Evolutionary conservation across 257 asterid species (phyloP), one percentile per base, ranked within the genome.

Genomic region (Nyctanthes arbortristis): DNA sequence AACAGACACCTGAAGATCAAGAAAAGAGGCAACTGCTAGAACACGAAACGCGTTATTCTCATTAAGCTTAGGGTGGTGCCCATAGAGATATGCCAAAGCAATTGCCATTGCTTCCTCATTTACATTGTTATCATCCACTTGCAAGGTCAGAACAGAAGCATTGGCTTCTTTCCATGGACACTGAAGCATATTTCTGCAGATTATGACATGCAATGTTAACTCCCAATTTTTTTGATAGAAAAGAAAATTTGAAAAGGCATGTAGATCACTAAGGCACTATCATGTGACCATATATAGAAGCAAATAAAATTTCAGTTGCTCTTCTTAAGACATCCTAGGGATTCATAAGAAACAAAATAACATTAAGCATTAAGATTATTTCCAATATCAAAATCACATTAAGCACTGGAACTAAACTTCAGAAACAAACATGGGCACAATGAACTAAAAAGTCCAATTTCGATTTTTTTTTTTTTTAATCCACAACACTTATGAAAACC

Each of bases 111-210:
- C 95, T 79, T 91, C 97, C 66, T 85, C 84, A 56, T 89, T 86
- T 25, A 94, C 96, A 81, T 94, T 91, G 64, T 78, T 85, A 73
- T 94, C 99, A 76, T 94, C 99, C 75, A 94, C 93, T 18, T 80
- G 85, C 86, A 91, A 83, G 58, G 86, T 91, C 88, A 94, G 80
- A 55, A 87, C 76, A 32, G 95, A 90, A 45, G 97, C 88, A 73
- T 85, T 94, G 72, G 97, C 97, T 79, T 91, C 97, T 81, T 82
- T 94, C 99, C 97, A 94, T 1, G 99, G 99, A 22, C 97, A 97
- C 75, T 91, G 96, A 73, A 94, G 96, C 99, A 94, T 94, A 71
- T 85, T 94, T 85, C 99, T 94, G 84, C 74, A 78, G 71, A 69
- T 66, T 77, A 75, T 57, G 28, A 67, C 33, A 20, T 59, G 55